Percentiles rank a stretch among this genome's conserved stretches.
These are phyloP conservation scores for Russula foetens DNA, from an alignment of 768 basidiomycete species.

Conservation along the genomic window DNA sequence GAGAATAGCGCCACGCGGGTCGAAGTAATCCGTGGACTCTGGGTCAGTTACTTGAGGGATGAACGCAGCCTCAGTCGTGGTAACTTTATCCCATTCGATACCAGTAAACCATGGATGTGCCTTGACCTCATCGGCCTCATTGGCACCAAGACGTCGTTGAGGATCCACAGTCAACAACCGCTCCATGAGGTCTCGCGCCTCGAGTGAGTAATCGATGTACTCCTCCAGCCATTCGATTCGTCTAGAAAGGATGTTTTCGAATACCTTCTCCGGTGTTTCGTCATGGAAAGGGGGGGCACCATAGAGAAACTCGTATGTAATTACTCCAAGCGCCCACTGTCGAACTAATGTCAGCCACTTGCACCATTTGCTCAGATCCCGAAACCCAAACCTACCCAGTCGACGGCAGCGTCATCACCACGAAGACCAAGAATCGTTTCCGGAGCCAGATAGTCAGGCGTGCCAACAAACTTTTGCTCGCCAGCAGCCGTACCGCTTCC, in stretches of 20 bases:
- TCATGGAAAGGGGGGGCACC: conserved; percentile 98
- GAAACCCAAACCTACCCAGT: conserved; percentile 66
- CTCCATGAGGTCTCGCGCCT: conserved; percentile 87
- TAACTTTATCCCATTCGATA: conserved; percentile 91
- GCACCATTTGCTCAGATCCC: neutral
- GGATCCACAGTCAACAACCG: conserved; percentile 79
- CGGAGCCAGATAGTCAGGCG: conserved; percentile 95
- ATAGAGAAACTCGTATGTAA: conserved; percentile 96
- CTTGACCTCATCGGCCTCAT: conserved; percentile 90
- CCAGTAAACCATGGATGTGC: conserved; percentile 82
- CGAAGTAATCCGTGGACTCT: conserved; percentile 99
- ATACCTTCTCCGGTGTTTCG: conserved; percentile 93
- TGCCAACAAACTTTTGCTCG: conserved; percentile 94
- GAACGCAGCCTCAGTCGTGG: conserved; percentile 84
- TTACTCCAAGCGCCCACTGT: conserved; percentile 97
- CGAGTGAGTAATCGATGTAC: conserved; percentile 76
- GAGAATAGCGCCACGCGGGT: conserved; percentile 86
- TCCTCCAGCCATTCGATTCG: conserved; percentile 96
- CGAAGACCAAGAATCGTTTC: conserved; percentile 93
- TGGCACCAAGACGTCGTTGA: conserved; percentile 66
- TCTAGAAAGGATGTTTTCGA: conserved; percentile 95
- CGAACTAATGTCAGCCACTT: conserved; percentile 12
- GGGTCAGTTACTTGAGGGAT: conserved; percentile 93
- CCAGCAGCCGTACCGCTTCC: conserved; percentile 56
- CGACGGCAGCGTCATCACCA: conserved; percentile 90